Conservation (phyloP, 2,329 filamentous ascomycete species). For the Furcasterigmium sp. region DNA sequence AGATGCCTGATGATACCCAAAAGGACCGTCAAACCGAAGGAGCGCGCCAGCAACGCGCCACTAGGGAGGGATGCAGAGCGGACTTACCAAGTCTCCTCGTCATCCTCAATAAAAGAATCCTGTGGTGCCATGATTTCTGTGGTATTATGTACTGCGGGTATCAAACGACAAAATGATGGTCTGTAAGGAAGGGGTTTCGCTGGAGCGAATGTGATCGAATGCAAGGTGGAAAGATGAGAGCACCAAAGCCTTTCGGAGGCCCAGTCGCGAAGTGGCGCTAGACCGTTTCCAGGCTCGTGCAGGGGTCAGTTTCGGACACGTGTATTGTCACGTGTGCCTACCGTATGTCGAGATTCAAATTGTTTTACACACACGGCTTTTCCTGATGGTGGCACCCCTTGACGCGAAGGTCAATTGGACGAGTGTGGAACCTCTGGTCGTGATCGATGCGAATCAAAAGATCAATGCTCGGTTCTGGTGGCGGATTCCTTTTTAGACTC, state of each 20-base stretch:
- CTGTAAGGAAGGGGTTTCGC: conserved; percentile 12
- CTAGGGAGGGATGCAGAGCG: not conserved
- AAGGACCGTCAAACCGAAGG: conserved; percentile 4
- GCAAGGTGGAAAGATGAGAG: conserved; percentile 4
- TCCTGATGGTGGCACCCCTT: too few relatives aligned
- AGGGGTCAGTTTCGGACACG: not conserved
- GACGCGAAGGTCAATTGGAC: too few relatives aligned
- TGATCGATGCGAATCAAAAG: too few relatives aligned
- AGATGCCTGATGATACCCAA: conserved; percentile 2
- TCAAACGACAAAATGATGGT: conserved; percentile 4
- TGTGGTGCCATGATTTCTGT: conserved; percentile 55
- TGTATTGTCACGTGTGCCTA: too few relatives aligned
- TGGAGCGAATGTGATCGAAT: conserved; percentile 3
- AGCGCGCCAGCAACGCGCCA: not conserved
- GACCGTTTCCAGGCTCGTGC: not conserved
- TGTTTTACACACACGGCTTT: too few relatives aligned
- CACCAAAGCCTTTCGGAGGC: conserved; percentile 5
- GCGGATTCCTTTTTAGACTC: too few relatives aligned
- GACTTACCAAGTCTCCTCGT: conserved; percentile 63
- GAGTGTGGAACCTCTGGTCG: too few relatives aligned
- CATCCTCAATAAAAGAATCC: conserved; percentile 67
- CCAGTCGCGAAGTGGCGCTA: not conserved
- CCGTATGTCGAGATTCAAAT: too few relatives aligned
- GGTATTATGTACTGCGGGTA: conserved; percentile 2
- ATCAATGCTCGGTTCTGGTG: too few relatives aligned